Evolutionary conservation across 1,139 yeast genomes (phyloP).

Genomic region (Yamadazyma kanchanaburiensis): DNA sequence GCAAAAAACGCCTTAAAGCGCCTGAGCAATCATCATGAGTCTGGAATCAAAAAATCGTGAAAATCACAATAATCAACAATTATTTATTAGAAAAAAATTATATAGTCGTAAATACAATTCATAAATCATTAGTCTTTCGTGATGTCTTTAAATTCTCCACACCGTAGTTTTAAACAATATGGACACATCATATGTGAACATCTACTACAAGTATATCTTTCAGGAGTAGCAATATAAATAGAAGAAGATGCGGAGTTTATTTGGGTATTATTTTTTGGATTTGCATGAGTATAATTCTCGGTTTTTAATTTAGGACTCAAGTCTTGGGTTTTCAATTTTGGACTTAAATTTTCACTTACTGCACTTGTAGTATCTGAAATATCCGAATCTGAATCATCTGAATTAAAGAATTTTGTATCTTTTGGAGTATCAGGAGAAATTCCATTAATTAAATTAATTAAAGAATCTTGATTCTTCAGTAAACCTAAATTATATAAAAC

Average conservation of each 20-base stretch:
- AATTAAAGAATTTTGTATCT: constrained; percentile 1
- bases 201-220: constrained; percentile 42
- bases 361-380: too few species aligned
- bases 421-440: constrained; percentile 7
- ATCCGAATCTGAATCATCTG: too few species aligned
- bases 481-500: constrained; percentile 20
- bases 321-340: too few species aligned
- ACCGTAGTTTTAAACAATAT: constrained; percentile 44
- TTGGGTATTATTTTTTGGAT: not conserved
- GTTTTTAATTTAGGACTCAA: too few species aligned
- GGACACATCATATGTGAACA: constrained; percentile 57
- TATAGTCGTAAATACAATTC: not conserved
- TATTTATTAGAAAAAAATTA: too few species aligned
- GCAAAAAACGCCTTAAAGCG: too few species aligned
- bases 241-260: not conserved
- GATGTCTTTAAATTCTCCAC: constrained; percentile 22
- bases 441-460: constrained; percentile 2
- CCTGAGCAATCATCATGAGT: too few species aligned
- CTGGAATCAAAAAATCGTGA: too few species aligned
- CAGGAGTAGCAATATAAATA: constrained; percentile 8
- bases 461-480: constrained; percentile 7
- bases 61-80: too few species aligned
- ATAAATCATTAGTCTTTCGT: not conserved
- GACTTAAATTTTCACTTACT: too few species aligned
- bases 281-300: not conserved